Evolutionary conservation across 805 yeast species (phyloP).

Genomic region (Debaryomyces maramus): DNA sequence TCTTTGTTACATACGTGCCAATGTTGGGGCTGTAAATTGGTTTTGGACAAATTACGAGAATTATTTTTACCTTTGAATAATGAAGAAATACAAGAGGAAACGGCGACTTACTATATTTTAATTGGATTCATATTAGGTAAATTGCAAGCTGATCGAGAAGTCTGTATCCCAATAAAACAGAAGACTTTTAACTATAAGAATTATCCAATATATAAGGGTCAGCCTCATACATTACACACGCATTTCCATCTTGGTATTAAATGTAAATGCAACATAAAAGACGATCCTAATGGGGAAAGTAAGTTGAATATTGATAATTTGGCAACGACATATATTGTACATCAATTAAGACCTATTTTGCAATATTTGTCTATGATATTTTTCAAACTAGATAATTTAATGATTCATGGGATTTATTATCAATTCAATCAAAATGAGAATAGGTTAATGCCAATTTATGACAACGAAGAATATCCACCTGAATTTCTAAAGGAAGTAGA

Average conservation of each 20-base stretch:
- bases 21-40: conserved; percentile 36
- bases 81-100: conserved; percentile 16
- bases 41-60: conserved; percentile 21
- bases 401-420: conserved; percentile 38
- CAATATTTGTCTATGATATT: conserved; percentile 24
- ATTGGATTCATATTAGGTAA: conserved; percentile 35
- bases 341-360: conserved; percentile 34
- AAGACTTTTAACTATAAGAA: conserved; percentile 19
- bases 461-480: conserved; percentile 26
- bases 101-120: conserved; percentile 29
- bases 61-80: conserved; percentile 22
- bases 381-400: conserved; percentile 24
- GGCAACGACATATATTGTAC: conserved; percentile 34
- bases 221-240: conserved; percentile 33
- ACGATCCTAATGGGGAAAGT: conserved; percentile 24
- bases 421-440: conserved; percentile 12
- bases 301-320: conserved; percentile 29
- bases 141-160: conserved; percentile 37
- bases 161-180: conserved; percentile 34
- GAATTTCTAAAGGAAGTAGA: conserved; percentile 14
- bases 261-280: conserved; percentile 24
- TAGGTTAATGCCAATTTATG: conserved; percentile 27
- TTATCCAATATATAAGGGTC: conserved; percentile 37
- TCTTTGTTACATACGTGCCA: conserved; percentile 36
- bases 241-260: conserved; percentile 24